phyloP scores from a whole-genome alignment of 129 eudicot genomes.

The Chrysanthemum seticuspe region DNA sequence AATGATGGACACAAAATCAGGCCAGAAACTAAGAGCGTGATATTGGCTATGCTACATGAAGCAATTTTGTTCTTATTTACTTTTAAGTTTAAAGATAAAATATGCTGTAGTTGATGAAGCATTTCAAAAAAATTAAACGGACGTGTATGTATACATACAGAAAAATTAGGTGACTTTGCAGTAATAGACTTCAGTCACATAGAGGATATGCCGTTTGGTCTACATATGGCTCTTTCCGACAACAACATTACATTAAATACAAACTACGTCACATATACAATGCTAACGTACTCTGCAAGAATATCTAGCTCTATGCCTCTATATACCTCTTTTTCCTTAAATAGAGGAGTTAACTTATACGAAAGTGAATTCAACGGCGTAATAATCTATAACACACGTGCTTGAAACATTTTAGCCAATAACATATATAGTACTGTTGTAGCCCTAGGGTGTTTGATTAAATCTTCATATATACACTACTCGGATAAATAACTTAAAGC shows the following conservation, averaged over 20 bases:
- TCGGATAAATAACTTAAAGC: not conserved
- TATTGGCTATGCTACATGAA: too few relatives aligned
- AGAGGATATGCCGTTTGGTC: not conserved
- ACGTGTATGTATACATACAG: not conserved
- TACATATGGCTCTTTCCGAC: conserved; percentile 3
- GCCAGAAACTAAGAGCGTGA: too few relatives aligned
- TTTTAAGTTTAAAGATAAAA: not conserved
- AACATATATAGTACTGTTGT: too few relatives aligned
- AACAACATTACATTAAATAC: conserved; percentile 16
- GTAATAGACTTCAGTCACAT: not conserved
- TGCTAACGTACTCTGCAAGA: not conserved
- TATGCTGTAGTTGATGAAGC: not conserved
- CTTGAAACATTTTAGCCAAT: not conserved
- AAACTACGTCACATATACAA: not conserved
- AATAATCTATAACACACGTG: conserved; percentile 3
- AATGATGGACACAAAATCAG: too few relatives aligned
- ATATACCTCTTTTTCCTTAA: not conserved
- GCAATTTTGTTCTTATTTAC: not conserved
- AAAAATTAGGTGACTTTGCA: not conserved
- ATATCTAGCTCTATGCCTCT: not conserved
- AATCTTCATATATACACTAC: too few relatives aligned
- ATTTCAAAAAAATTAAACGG: not conserved
- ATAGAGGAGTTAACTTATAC: not conserved
- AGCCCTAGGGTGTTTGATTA: too few relatives aligned
- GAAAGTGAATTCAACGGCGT: conserved; percentile 11